A percentile compares a stretch with the other conserved stretches of the same genome.
Conservation (phyloP, 2,329 filamentous ascomycete species). For the Tolypocladium tundrense region DNA sequence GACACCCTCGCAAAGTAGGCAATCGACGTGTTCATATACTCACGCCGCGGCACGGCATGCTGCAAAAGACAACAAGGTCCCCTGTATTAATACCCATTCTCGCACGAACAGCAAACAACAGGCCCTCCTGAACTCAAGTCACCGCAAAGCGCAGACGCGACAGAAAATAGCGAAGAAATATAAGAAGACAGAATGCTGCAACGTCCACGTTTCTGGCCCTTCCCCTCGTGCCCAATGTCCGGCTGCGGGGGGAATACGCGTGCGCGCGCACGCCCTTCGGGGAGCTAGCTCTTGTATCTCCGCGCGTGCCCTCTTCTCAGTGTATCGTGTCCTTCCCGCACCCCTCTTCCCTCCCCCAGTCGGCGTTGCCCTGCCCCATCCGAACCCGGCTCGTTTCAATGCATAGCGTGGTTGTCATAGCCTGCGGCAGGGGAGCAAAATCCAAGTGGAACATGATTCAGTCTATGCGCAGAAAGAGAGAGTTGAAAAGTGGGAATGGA, state of each 20-base stretch:
- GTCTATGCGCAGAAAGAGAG: conserved; percentile 24
- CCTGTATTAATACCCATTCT: conserved; percentile 10
- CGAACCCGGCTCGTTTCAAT: conserved; percentile 7
- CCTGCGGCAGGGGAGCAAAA: conserved; percentile 14
- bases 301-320: background rate
- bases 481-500: conserved; percentile 2
- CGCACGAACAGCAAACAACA: conserved; percentile 3
- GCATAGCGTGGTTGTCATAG: conserved; percentile 7
- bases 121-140: background rate
- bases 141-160: background rate
- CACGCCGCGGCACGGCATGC: background rate
- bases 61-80: background rate
- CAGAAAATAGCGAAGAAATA: conserved; percentile 4
- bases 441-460: conserved; percentile 22
- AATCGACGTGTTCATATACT: background rate
- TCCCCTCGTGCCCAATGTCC: background rate
- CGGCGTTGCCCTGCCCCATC: background rate
- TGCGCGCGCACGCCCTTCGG: background rate
- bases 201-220: background rate
- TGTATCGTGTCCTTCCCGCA: background rate
- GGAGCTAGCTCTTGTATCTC: background rate
- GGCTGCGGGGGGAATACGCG: background rate
- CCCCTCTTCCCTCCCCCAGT: background rate
- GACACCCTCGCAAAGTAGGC: background rate
- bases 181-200: conserved; percentile 5